A percentile compares a stretch with the other conserved stretches of the same genome.
phyloP scores from a whole-genome alignment of 225 moss, liverwort and hornwort genomes.

The Climacium dendroides region DNA sequence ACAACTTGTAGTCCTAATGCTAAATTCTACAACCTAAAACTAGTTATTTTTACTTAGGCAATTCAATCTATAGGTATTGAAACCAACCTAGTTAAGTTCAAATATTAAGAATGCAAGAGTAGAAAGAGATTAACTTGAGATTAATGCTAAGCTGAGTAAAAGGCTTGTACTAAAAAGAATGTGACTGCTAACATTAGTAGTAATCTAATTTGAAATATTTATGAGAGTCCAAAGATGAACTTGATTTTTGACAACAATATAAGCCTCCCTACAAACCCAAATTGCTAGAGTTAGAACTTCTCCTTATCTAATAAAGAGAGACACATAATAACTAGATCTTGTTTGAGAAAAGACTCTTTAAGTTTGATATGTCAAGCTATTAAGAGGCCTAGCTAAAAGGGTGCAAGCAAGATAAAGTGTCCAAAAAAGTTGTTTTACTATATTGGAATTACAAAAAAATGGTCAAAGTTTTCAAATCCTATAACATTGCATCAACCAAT shows the following conservation, averaged over 20 bases:
- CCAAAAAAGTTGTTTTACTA: neutral
- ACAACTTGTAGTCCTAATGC: neutral
- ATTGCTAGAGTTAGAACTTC: no score
- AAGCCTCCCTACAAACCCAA: neutral
- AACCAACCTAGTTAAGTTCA: neutral
- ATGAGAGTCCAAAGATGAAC: no score
- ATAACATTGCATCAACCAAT: neutral
- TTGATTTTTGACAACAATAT: neutral
- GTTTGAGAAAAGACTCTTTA: neutral
- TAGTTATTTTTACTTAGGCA: neutral
- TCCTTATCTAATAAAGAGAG: no score
- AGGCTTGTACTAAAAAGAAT: rapidly evolving
- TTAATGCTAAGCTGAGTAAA: neutral
- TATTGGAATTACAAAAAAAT: neutral
- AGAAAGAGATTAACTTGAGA: neutral
- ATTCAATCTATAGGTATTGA: neutral
- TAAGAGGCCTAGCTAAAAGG: neutral
- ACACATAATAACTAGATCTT: neutral
- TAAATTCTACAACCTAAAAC: neutral
- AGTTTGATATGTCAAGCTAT: neutral
- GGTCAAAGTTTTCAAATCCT: neutral
- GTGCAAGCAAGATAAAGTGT: neutral
- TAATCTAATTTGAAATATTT: no score
- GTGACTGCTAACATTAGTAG: no score
- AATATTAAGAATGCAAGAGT: neutral